A percentile compares a stretch with the other conserved stretches of the same genome.
These are phyloP conservation scores for Lactarius akahatsu DNA, from an alignment of 768 basidiomycete species.

Conservation along the genomic window DNA sequence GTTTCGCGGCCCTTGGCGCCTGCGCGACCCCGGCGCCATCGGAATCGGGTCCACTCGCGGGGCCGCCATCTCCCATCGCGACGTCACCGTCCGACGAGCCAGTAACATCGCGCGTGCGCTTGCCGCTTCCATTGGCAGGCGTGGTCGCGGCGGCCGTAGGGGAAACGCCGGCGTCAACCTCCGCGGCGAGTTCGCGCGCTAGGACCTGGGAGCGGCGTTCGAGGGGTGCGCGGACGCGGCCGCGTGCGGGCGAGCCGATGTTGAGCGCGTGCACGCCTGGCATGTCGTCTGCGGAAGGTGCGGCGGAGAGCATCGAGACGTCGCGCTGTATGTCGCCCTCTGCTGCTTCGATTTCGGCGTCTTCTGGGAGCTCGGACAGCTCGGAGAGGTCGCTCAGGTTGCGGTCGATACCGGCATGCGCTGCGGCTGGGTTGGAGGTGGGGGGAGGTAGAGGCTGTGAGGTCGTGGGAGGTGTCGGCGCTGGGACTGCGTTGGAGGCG, in stretches of 20 bases:
- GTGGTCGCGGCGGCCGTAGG: background rate
- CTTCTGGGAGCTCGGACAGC: constrained; percentile 17
- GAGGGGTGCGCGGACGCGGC: constrained; percentile 11
- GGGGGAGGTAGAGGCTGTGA: background rate
- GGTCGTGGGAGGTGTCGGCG: constrained; percentile 3
- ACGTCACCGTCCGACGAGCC: constrained; percentile 4
- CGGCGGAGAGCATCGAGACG: constrained; percentile 25
- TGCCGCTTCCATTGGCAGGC: background rate
- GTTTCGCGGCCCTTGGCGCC: constrained; percentile 3
- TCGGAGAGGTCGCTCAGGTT: constrained; percentile 17
- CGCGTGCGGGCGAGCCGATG: constrained; percentile 2
- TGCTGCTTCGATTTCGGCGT: background rate
- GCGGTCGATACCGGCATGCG: background rate
- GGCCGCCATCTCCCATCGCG: constrained; percentile 13
- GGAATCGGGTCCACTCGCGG: background rate
- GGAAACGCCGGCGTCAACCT: constrained; percentile 1
- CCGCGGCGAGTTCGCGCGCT: constrained; percentile 22
- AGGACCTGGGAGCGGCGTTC: constrained; percentile 28
- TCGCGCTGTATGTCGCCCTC: background rate
- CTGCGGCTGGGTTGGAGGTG: background rate
- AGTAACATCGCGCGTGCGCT: background rate
- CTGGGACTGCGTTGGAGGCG: background rate
- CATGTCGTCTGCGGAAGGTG: constrained; percentile 15
- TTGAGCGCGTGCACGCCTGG: constrained; percentile 16
- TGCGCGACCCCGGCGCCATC: background rate